phyloP scores from a whole-genome alignment of 768 basidiomycete species.

The Panus rudis region DNA sequence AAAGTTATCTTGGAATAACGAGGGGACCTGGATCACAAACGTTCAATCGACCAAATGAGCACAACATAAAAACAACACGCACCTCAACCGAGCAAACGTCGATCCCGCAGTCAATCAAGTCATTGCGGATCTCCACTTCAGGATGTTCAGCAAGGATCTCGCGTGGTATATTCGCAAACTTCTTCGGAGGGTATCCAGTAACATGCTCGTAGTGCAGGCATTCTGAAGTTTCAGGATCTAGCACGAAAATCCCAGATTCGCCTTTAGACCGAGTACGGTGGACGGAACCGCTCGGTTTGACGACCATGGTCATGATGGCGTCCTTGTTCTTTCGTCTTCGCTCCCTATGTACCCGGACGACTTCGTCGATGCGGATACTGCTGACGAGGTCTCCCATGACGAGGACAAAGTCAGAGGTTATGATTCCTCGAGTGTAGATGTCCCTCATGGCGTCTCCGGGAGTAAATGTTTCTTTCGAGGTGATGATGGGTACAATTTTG shows the following conservation, averaged over 20 bases:
- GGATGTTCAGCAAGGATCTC: slow-evolving; percentile 66
- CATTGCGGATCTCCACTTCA: slow-evolving; percentile 82
- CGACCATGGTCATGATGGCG: slow-evolving; percentile 94
- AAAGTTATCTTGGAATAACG: slow-evolving; percentile 97
- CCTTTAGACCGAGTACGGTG: slow-evolving; percentile 74
- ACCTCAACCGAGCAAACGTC: slow-evolving; percentile 95
- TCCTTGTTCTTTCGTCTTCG: slow-evolving; percentile 83
- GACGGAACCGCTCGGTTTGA: slow-evolving; percentile 65
- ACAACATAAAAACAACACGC: slow-evolving; percentile 1
- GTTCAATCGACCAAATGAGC: too few relatives aligned
- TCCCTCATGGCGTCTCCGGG: slow-evolving; percentile 91
- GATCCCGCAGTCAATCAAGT: slow-evolving; percentile 82
- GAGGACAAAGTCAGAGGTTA: slow-evolving; percentile 87
- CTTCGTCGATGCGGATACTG: slow-evolving; percentile 85
- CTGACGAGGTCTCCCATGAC: slow-evolving; percentile 91
- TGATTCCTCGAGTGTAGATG: slow-evolving; percentile 85
- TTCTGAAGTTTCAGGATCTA: slow-evolving; percentile 70
- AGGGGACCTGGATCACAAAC: slow-evolving; percentile 61
- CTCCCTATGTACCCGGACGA: slow-evolving; percentile 84
- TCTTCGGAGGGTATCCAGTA: slow-evolving; percentile 60
- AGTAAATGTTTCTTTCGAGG: slow-evolving; percentile 80
- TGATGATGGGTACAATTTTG: slow-evolving; percentile 80
- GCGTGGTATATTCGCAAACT: slow-evolving; percentile 61
- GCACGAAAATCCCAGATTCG: slow-evolving; percentile 71
- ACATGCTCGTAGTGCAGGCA: slow-evolving; percentile 83